A percentile compares a stretch with the other conserved stretches of the same genome.
Conservation (phyloP, 805 yeast species). For the Metschnikowia lochheadii region DNA sequence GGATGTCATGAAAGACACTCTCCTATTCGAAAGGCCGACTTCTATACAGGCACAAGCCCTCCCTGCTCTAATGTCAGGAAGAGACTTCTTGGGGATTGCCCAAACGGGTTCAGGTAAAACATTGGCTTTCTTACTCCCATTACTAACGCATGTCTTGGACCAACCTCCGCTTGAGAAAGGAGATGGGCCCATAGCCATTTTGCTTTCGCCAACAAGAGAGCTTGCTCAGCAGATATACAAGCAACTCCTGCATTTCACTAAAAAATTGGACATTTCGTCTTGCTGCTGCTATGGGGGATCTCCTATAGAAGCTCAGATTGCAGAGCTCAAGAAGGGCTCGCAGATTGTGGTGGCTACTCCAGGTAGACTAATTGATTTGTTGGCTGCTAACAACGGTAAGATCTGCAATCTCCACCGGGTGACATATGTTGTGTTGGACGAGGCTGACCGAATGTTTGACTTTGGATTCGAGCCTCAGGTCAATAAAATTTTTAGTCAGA, state of each 20-base stretch:
- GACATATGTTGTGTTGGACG: conserved; percentile 86
- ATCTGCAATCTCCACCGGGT: conserved; percentile 63
- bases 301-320: conserved; percentile 75
- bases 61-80: conserved; percentile 86
- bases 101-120: conserved; percentile 98
- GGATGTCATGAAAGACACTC: conserved; percentile 45
- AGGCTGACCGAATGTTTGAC: conserved; percentile 95
- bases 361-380: conserved; percentile 84
- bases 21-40: conserved; percentile 64
- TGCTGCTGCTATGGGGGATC: conserved; percentile 92
- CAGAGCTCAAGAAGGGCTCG: conserved; percentile 70
- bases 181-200: conserved; percentile 73
- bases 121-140: conserved; percentile 77
- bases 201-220: conserved; percentile 91
- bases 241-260: conserved; percentile 59
- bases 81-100: conserved; percentile 90
- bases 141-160: conserved; percentile 78
- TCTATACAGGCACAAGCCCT: conserved; percentile 88
- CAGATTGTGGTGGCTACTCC: conserved; percentile 91
- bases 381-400: conserved; percentile 79
- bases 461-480: conserved; percentile 97
- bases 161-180: conserved; percentile 53
- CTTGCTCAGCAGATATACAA: conserved; percentile 77
- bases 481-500: conserved; percentile 65
- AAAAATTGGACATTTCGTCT: conserved; percentile 46